Base-by-base conservation (phyloP, 805 yeast species). In the Barnettozyma pratensis region DNA sequence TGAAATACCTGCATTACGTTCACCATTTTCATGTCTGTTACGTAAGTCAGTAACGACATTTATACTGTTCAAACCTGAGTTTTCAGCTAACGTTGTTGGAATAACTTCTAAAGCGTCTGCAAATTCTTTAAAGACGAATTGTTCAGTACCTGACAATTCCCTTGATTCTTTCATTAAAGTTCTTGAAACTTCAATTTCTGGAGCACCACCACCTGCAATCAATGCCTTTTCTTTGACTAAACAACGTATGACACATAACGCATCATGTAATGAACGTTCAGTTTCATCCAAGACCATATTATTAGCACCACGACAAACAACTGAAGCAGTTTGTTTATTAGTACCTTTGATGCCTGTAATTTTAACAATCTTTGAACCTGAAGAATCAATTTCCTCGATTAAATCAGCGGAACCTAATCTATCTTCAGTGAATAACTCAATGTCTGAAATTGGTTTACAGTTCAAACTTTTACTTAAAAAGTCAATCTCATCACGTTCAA, bases 151-250 rank as follows among this genome's bases (percentile, higher is more conserved):
- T 45, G 94, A 73, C 5, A 96, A 82, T 60, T 86, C 84, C 71
- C 92, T 92, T 52, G 98, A 97, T 39, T 86, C 84, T 60, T 83
- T 91, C 66, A 85, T 87, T 63, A 94, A 96, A 10, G 97, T 96
- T 69, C 87, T 87, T 9, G 97, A 86, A 96, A 94, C 92, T 60
- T 90, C 77, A 95, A 94, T 84, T 64, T 92, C 99, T 41, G 98
- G 96, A 6, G 99, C 98, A 60, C 98, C 99, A 54, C 99, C 99
- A 60, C 99, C 99, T 11, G 98, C 97, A 70, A 94, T 90, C 63
- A 97, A 87, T 60, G 92, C 82, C 14, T 96, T 87, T 60, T 89
- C 95, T 58, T 79, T 82, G 86, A 65, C 96, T 73, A 54, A 85
- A 75, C 48, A 89, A 95, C 25, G 97, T 90, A 87, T 54, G 87